Evolutionary conservation across 306 rosid species (phyloP), one percentile per base, ranked within the genome.

Genomic region (Mimosa bimucronata): DNA sequence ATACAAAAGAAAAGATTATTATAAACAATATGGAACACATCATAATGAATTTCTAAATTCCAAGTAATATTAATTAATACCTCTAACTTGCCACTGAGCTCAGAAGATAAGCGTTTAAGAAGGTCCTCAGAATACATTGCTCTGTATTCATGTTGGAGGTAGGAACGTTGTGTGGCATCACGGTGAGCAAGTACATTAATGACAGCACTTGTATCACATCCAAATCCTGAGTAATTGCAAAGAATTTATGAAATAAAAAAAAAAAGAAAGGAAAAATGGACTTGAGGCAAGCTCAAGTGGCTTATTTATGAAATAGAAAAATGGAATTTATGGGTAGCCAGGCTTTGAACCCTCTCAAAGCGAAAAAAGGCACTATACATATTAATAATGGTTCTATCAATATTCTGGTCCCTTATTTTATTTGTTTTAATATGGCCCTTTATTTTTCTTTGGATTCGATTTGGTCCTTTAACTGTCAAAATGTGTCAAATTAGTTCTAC

Each of bases 11-110:
- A 40, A 10, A 66, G 31, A 30, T 57, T 25, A 3, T 53, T 50
- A 65, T n/a, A 42, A 31, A 45, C n/a, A 50, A 18, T 50, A 67
- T 46, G 69, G 68, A 26, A n/a, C 53, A 6, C 53, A 21, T 31
- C 29, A 66, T 1, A 73, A 58, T 57, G 34, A 23, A 44, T 19
- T 53, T 53, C 28, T 44, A 23, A 44, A 19, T 53, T 53, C 28
- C 44, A 45, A 26, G 52, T 2, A 67, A 68, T 40, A 0, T 29
- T 4, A 21, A 15, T 14, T 3, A 46, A 41, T 67, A 93, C 97
- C 97, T 94, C 90, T 57, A 90, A 66, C 50, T 92, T 78, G 76
- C 92, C 97, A 75, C 84, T 67, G 57, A 94, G 97, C 84, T 94
- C 97, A 0, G 88, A 83, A 81, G 87, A 7, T 74, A 94, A 83